Evolutionary conservation across 768 basidiomycete genomes (phyloP).

Genomic region (Mycena albidolilacea): DNA sequence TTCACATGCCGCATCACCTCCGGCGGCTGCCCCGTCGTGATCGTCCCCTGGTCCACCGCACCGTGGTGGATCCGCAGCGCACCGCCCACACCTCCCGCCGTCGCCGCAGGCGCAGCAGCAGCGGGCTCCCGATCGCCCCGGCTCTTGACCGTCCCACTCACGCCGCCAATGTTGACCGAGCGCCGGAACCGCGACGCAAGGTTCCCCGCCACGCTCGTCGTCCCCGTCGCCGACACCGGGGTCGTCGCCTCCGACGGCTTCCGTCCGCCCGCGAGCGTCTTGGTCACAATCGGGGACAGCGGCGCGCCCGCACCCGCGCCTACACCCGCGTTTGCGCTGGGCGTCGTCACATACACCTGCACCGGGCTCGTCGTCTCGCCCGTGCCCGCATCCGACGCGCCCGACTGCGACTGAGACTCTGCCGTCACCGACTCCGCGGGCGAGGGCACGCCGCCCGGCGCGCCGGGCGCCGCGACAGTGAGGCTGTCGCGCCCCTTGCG

Average conservation of each 20-base stretch:
- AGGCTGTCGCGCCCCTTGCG: conserved; percentile 54
- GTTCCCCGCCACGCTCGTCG: conserved; percentile 60
- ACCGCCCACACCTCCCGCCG: conserved; percentile 54
- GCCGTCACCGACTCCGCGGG: conserved; percentile 27
- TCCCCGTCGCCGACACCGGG: conserved; percentile 55
- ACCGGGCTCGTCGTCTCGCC: conserved; percentile 46
- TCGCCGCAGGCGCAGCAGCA: not conserved
- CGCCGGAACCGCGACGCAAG: conserved; percentile 66
- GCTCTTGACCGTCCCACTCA: conserved; percentile 36
- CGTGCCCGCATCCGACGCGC: conserved; percentile 18
- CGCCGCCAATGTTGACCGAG: conserved; percentile 59
- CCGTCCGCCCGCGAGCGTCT: conserved; percentile 48
- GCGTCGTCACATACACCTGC: conserved; percentile 59
- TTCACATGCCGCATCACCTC: conserved; percentile 92
- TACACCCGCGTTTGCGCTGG: conserved; percentile 44
- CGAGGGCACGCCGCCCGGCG: conserved; percentile 5
- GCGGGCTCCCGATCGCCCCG: conserved; percentile 43
- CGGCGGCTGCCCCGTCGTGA: conserved; percentile 87
- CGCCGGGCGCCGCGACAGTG: conserved; percentile 24
- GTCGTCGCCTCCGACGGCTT: conserved; percentile 40
- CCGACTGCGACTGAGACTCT: conserved; percentile 21
- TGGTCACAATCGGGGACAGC: conserved; percentile 42
- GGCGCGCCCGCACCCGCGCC: not conserved
- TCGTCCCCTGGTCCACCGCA: conserved; percentile 90
- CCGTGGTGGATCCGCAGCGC: conserved; percentile 89